Conservation (phyloP, 2,329 filamentous ascomycete genomes). For the Ophiosphaerella narmari region DNA sequence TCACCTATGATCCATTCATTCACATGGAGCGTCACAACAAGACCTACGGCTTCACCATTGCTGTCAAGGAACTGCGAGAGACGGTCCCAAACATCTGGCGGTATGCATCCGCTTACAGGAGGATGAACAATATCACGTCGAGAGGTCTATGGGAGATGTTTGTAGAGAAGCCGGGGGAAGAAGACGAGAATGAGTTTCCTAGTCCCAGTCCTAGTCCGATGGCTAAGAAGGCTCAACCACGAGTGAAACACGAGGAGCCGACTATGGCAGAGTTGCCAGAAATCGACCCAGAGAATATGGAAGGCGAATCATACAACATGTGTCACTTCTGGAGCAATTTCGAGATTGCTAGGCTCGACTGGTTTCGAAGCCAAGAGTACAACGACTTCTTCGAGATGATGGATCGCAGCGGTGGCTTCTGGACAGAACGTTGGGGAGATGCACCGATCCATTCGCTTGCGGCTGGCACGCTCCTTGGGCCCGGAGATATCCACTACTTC, state of each 20-base stretch:
- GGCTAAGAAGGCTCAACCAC: slow-evolving; percentile 70
- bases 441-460: slow-evolving; percentile 97
- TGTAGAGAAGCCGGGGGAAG: slow-evolving; percentile 72
- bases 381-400: slow-evolving; percentile 99
- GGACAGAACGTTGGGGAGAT: slow-evolving; percentile 99
- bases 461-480: slow-evolving; percentile 81
- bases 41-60: slow-evolving; percentile 98
- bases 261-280: slow-evolving; percentile 72
- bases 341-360: slow-evolving; percentile 91
- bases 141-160: slow-evolving; percentile 99
- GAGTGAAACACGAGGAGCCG: slow-evolving; percentile 80
- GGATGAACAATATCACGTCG: slow-evolving; percentile 85
- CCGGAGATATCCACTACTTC: slow-evolving; percentile 95
- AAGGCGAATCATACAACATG: slow-evolving; percentile 99
- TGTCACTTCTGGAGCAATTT: slow-evolving; percentile 99
- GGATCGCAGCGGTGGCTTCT: slow-evolving; percentile 97
- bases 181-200: slow-evolving; percentile 57
- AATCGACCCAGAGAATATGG: slow-evolving; percentile 91
- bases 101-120: slow-evolving; percentile 97
- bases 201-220: slow-evolving; percentile 68
- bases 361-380: slow-evolving; percentile 97
- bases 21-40: slow-evolving; percentile 95
- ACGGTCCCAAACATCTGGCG: slow-evolving; percentile 98
- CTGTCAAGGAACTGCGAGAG: slow-evolving; percentile 95
- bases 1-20: slow-evolving; percentile 97